phyloP scores from a whole-genome alignment of 371 early-diverging fungal genomes.

The Mucor mucedo region DNA sequence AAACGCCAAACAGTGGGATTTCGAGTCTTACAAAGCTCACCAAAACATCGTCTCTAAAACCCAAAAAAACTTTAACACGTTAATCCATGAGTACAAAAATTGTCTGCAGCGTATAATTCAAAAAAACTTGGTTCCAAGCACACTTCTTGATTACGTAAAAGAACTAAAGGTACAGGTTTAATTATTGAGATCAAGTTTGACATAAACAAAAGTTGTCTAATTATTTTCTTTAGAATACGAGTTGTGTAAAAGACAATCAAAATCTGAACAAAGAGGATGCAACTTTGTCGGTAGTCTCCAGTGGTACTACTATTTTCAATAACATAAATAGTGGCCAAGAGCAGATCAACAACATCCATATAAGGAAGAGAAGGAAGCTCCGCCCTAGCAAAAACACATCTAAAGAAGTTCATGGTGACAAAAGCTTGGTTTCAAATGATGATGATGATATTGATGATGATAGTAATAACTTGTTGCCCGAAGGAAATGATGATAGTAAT shows the following conservation, averaged over 20 bases:
- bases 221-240: neutral
- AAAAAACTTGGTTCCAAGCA: neutral
- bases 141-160: neutral
- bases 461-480: neutral
- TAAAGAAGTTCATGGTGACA: too few relatives aligned
- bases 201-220: neutral
- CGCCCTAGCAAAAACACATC: neutral
- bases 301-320: neutral
- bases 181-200: neutral
- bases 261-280: neutral
- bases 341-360: neutral
- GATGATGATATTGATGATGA: neutral
- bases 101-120: neutral
- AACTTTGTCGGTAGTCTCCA: neutral
- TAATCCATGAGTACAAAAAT: neutral
- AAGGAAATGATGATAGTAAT: neutral
- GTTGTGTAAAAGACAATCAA: neutral
- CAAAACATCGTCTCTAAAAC: neutral
- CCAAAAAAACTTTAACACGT: neutral
- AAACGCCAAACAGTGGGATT: neutral
- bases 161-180: neutral
- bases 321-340: neutral
- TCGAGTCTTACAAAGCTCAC: neutral
- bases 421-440: neutral
- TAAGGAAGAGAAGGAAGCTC: neutral